Percentiles rank a stretch among this genome's conserved stretches.
These are phyloP conservation scores for Ophiostoma montium DNA, from an alignment of 2,329 filamentous ascomycete species.

Conservation along the genomic window DNA sequence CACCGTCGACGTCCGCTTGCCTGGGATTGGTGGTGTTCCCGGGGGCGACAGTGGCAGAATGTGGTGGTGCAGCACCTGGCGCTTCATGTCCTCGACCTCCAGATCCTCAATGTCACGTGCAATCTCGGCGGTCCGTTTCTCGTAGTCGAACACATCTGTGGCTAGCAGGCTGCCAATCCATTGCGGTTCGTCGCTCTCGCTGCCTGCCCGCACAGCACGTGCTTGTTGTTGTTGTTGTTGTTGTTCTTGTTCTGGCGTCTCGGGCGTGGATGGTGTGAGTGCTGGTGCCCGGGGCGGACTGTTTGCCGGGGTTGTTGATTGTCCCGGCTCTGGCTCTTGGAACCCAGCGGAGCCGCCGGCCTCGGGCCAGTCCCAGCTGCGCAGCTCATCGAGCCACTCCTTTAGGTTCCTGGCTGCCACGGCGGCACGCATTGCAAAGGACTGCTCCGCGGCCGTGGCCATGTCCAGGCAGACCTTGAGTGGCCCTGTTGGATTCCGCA, in stretches of 20 bases:
- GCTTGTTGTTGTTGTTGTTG: too few relatives aligned
- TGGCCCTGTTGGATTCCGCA: slow-evolving; percentile 37
- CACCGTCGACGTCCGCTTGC: slow-evolving; percentile 20
- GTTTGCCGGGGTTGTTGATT: slow-evolving; percentile 2
- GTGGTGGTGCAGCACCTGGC: slow-evolving; percentile 70
- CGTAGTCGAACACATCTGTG: slow-evolving; percentile 51
- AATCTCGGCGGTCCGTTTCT: slow-evolving; percentile 62
- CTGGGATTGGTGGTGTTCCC: slow-evolving; percentile 22
- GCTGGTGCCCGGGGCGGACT: background rate
- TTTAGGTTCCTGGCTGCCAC: slow-evolving; percentile 56
- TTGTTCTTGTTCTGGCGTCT: slow-evolving; percentile 11
- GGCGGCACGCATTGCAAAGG: slow-evolving; percentile 57
- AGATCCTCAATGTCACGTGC: slow-evolving; percentile 52
- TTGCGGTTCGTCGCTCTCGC: slow-evolving; percentile 13
- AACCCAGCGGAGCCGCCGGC: slow-evolving; percentile 37
- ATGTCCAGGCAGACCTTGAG: slow-evolving; percentile 46
- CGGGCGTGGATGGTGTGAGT: slow-evolving; percentile 1
- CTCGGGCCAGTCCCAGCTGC: slow-evolving; percentile 42
- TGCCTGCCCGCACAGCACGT: slow-evolving; percentile 1
- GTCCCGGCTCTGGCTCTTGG: slow-evolving; percentile 25
- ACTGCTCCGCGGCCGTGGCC: slow-evolving; percentile 51
- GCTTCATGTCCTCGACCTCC: slow-evolving; percentile 77
- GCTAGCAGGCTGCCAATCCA: slow-evolving; percentile 61
- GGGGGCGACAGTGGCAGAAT: slow-evolving; percentile 46
- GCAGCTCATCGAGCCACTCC: slow-evolving; percentile 62